Conservation (phyloP, 495 filamentous ascomycete species). For the Tuber aestivum region DNA sequence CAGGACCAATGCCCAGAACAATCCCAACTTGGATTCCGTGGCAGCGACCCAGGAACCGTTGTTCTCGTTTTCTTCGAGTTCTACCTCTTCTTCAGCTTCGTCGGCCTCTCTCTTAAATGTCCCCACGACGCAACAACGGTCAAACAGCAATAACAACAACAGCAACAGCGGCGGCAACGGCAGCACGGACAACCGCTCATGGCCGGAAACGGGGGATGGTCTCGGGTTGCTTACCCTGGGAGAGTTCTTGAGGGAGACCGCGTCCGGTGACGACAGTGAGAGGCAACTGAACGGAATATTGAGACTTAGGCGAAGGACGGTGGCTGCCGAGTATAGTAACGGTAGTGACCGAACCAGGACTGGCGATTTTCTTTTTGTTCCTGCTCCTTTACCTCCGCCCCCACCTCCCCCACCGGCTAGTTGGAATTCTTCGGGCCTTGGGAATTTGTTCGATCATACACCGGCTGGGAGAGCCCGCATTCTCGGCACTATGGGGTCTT, state of each 20-base stretch:
- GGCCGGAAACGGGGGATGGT: neutral
- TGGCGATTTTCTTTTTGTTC: neutral
- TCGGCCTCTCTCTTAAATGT: constrained; percentile 16
- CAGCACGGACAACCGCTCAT: constrained; percentile 7
- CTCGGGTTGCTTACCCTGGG: constrained; percentile 32
- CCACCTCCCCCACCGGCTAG: neutral
- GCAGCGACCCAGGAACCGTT: neutral
- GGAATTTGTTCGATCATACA: constrained; percentile 30
- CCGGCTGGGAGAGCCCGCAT: constrained; percentile 32
- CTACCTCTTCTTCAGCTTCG: constrained; percentile 15
- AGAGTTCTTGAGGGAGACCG: constrained; percentile 38
- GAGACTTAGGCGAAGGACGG: constrained; percentile 18
- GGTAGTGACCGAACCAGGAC: constrained; percentile 3
- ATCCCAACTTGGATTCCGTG: neutral
- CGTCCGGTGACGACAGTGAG: constrained; percentile 25
- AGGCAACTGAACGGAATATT: constrained; percentile 29
- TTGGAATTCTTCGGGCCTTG: constrained; percentile 14
- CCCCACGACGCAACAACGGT: constrained; percentile 16
- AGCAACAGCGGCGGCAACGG: constrained; percentile 19
- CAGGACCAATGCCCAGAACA: neutral
- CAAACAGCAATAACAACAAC: constrained; percentile 18
- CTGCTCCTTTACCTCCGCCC: neutral
- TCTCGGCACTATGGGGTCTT: constrained; percentile 8
- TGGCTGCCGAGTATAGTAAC: constrained; percentile 13
- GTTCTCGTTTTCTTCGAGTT: constrained; percentile 22